Percentiles rank a stretch among this genome's conserved stretches.
phyloP scores from a whole-genome alignment of 768 basidiomycete genomes.

The Russula abietina region DNA sequence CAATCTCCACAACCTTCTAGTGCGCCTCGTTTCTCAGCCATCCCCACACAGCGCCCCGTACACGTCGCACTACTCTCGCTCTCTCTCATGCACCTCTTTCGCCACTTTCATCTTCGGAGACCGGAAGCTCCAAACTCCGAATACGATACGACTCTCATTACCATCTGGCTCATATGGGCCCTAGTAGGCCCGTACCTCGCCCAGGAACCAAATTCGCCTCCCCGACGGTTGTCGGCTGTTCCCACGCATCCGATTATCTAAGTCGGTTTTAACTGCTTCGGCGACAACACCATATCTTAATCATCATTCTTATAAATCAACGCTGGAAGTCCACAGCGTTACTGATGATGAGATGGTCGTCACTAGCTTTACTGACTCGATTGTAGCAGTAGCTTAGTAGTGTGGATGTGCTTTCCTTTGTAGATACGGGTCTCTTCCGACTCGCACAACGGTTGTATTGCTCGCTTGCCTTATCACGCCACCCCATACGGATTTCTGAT shows the following conservation, averaged over 20 bases:
- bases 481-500: neutral
- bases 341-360: neutral
- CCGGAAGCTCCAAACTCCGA: conserved; percentile 20
- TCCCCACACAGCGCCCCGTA: conserved; percentile 16
- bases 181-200: neutral
- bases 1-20: conserved; percentile 17
- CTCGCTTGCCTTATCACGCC: neutral
- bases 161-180: too few relatives aligned
- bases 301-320: conserved; percentile 2
- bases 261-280: conserved; percentile 10
- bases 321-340: neutral
- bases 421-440: neutral
- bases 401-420: too few relatives aligned
- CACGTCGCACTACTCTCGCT: conserved; percentile 9
- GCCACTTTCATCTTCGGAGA: neutral
- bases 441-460: neutral
- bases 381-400: too few relatives aligned
- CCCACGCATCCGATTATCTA: neutral
- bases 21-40: conserved; percentile 11
- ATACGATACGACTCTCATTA: too few relatives aligned
- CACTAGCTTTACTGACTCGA: too few relatives aligned
- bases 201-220: neutral
- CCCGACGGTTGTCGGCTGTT: neutral
- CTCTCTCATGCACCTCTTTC: neutral
- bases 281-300: neutral